Evolutionary conservation across 2,329 filamentous ascomycete genomes (phyloP).

Genomic region (Dothistroma pini): DNA sequence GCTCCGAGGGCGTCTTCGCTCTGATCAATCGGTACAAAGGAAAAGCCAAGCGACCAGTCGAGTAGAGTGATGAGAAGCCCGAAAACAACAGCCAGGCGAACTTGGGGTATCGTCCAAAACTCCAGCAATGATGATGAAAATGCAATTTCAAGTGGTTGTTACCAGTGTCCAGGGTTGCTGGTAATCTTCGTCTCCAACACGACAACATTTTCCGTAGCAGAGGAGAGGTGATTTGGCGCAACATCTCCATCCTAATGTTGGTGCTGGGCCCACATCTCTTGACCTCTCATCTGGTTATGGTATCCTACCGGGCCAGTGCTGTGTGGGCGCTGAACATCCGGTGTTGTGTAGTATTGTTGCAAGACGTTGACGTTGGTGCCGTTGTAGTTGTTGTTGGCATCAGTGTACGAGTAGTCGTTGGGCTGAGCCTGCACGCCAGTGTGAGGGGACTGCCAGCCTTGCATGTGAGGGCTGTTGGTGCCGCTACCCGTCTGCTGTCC

Average conservation of each 20-base stretch:
- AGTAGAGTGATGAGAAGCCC: slow-evolving; percentile 13
- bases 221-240: slow-evolving; percentile 1
- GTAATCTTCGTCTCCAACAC: neutral
- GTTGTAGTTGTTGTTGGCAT: slow-evolving; percentile 62
- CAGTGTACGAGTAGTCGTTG: slow-evolving; percentile 73
- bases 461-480: slow-evolving; percentile 83
- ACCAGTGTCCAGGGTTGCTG: neutral
- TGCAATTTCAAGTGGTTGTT: slow-evolving; percentile 13
- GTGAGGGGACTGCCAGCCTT: slow-evolving; percentile 82
- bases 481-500: slow-evolving; percentile 72
- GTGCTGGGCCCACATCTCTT: slow-evolving; percentile 52
- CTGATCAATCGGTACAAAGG: slow-evolving; percentile 1
- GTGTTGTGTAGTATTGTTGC: slow-evolving; percentile 71
- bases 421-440: slow-evolving; percentile 65
- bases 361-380: slow-evolving; percentile 56
- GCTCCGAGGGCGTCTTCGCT: neutral
- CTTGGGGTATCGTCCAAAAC: slow-evolving; percentile 28
- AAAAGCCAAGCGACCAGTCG: slow-evolving; percentile 10
- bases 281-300: slow-evolving; percentile 57
- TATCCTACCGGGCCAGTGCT: slow-evolving; percentile 64
- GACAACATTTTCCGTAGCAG: neutral
- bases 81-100: slow-evolving; percentile 18
- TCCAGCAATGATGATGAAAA: slow-evolving; percentile 22
- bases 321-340: slow-evolving; percentile 65
- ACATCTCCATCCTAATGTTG: slow-evolving; percentile 21